Evolutionary conservation across 2,329 filamentous ascomycete species (phyloP), one percentile per base, ranked within the genome.

Genomic region (Dothideomycetes sp.): DNA sequence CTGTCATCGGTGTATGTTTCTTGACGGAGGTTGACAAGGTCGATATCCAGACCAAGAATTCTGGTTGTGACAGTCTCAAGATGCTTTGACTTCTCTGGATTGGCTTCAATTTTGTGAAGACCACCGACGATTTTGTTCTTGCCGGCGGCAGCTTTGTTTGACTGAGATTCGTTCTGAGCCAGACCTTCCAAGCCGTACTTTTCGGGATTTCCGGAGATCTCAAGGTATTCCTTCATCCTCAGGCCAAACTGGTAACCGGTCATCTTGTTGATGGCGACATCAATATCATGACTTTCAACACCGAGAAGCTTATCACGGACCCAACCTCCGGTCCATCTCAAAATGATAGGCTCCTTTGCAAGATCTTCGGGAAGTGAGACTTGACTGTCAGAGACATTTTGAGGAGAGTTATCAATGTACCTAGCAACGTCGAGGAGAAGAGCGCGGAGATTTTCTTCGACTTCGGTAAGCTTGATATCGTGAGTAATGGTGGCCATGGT

Each of bases 21-120:
- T 57, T 87, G 93, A 32, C 89, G 76, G 33, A 96, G 68, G 58
- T 96, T 98, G 52, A 98, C 91, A 55, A 98, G 80, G 58, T 98
- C 89, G 33, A 95, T 74, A 55, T 96, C 89, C 34, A 93, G 71
- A 1, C 83, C 86, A 54, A 94, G 80, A 44, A 96, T 78, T 49
- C 73, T 82, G 17, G 84, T 86, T 8, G 86, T 94, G 34, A 86
- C 84, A 0, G 89, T 96, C 62, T 94, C 89, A 11, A 96, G 74
- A 57, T 96, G 85, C 64, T 96, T 96, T 15, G 87, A 94, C 64
- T 94, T 95, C 54, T 95, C 87, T 1, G 88, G 89, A 58, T 96
- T 96, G 43, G 82, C 82, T 38, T 82, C 81, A 50, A 95, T 89
- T 60, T 86, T 93, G 69, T 95, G 82, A 22, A 95, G 70, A 47